Evolutionary conservation across 805 yeast genomes (phyloP).

Genomic region (Zygosaccharomyces lentus): DNA sequence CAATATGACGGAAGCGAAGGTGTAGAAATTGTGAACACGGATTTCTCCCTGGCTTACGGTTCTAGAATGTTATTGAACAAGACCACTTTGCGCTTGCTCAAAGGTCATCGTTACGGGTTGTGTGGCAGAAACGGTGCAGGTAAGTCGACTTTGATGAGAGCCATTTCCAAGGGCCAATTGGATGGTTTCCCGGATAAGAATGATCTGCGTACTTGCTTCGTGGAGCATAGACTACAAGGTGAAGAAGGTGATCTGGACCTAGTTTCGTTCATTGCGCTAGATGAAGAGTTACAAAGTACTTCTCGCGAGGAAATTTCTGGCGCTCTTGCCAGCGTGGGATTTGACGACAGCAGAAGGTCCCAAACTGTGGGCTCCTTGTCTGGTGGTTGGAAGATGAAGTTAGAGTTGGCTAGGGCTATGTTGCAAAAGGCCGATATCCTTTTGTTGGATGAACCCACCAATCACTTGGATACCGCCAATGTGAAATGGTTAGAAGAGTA

Average conservation of each 20-base stretch:
- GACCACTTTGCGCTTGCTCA: conserved; percentile 77
- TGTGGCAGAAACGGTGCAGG: conserved; percentile 99
- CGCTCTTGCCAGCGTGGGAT: conserved; percentile 83
- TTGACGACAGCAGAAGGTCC: conserved; percentile 81
- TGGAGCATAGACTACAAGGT: conserved; percentile 95
- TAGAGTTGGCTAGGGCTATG: conserved; percentile 98
- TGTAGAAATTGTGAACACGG: conserved; percentile 86
- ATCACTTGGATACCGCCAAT: conserved; percentile 91
- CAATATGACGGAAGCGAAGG: conserved; percentile 69
- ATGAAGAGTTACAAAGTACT: conserved; percentile 68
- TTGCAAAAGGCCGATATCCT: conserved; percentile 93
- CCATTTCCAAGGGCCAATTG: conserved; percentile 92
- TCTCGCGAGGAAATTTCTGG: conserved; percentile 64
- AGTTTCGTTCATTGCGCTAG: conserved; percentile 81
- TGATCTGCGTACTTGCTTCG: conserved; percentile 87
- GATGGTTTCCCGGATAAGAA: conserved; percentile 95
- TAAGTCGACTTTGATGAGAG: conserved; percentile 94
- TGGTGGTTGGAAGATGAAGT: conserved; percentile 99
- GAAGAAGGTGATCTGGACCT: conserved; percentile 88
- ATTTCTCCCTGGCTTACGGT: conserved; percentile 95
- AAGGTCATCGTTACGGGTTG: conserved; percentile 96
- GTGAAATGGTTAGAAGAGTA: conserved; percentile 94
- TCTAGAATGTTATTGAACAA: conserved; percentile 94
- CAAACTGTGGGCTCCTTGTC: conserved; percentile 92
- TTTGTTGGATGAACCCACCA: conserved; percentile 95